Evolutionary conservation across 306 rosid genomes (phyloP).

Genomic region (Vigna unguiculata): DNA sequence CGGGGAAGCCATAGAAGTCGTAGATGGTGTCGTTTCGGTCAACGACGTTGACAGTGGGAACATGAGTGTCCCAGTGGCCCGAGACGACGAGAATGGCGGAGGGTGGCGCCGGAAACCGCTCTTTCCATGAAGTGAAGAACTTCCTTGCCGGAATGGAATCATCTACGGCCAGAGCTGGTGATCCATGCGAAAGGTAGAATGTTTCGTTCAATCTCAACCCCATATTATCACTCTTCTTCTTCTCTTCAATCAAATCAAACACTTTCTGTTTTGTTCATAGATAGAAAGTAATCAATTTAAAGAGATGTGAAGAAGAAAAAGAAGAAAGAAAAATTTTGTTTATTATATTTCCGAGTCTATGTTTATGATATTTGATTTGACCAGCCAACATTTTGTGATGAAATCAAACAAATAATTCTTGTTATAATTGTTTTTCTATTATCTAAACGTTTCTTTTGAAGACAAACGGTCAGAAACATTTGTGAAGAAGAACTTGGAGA

Average conservation of each 20-base stretch:
- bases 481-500: no score
- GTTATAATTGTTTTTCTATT: no score
- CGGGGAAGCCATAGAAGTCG: slow-evolving; percentile 75
- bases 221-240: not conserved
- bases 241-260: slow-evolving; percentile 24
- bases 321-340: not conserved
- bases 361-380: slow-evolving; percentile 28
- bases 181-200: slow-evolving; percentile 65
- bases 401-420: no score
- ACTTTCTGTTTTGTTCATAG: slow-evolving; percentile 23
- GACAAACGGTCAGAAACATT: no score
- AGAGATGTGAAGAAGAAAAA: not conserved
- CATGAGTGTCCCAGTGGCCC: slow-evolving; percentile 69
- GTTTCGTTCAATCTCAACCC: slow-evolving; percentile 47
- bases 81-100: slow-evolving; percentile 62
- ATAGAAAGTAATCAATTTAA: no score
- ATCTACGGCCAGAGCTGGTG: slow-evolving; percentile 59
- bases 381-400: not conserved
- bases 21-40: slow-evolving; percentile 59
- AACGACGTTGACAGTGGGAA: slow-evolving; percentile 58
- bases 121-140: slow-evolving; percentile 64
- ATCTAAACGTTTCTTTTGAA: no score
- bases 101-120: slow-evolving; percentile 43
- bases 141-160: slow-evolving; percentile 57
- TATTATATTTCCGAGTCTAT: not conserved